Evolutionary conservation across 306 rosid species (phyloP).

Genomic region (Hippophae tibetana): DNA sequence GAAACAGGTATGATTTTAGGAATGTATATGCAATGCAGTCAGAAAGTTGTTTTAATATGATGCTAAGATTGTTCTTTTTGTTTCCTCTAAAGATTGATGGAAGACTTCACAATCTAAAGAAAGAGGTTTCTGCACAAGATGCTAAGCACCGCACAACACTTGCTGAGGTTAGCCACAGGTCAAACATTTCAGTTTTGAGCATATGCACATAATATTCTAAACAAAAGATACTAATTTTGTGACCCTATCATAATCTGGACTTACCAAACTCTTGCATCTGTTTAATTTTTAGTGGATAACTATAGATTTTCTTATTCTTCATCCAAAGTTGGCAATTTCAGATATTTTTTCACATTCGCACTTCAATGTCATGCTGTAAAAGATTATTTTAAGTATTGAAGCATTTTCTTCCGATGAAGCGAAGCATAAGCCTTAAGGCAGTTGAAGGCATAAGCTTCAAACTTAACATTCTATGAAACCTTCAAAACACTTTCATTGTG

Average conservation of each 20-base stretch:
- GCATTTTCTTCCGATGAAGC: too few relatives aligned
- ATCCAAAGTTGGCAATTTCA: too few relatives aligned
- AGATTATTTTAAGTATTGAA: too few relatives aligned
- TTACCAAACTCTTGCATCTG: too few relatives aligned
- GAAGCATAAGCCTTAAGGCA: too few relatives aligned
- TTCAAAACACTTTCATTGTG: too few relatives aligned
- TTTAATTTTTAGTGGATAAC: too few relatives aligned
- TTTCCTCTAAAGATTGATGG: conserved; percentile 65
- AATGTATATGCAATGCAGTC: conserved; percentile 1
- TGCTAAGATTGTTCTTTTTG: conserved; percentile 3
- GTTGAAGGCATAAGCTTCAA: too few relatives aligned
- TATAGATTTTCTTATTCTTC: too few relatives aligned
- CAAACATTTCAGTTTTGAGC: neutral
- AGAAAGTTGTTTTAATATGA: neutral
- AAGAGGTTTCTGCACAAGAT: conserved; percentile 84
- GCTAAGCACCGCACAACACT: conserved; percentile 91
- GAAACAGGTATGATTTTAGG: conserved; percentile 51
- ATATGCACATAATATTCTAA: neutral
- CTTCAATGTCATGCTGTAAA: too few relatives aligned
- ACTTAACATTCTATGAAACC: too few relatives aligned
- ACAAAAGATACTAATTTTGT: neutral
- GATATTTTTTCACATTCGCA: too few relatives aligned
- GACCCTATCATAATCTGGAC: neutral
- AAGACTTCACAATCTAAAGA: conserved; percentile 68
- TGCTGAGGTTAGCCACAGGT: conserved; percentile 59